Evolutionary conservation across 495 filamentous ascomycete genomes (phyloP).

Genomic region (Aspergillus carlsbadensis): DNA sequence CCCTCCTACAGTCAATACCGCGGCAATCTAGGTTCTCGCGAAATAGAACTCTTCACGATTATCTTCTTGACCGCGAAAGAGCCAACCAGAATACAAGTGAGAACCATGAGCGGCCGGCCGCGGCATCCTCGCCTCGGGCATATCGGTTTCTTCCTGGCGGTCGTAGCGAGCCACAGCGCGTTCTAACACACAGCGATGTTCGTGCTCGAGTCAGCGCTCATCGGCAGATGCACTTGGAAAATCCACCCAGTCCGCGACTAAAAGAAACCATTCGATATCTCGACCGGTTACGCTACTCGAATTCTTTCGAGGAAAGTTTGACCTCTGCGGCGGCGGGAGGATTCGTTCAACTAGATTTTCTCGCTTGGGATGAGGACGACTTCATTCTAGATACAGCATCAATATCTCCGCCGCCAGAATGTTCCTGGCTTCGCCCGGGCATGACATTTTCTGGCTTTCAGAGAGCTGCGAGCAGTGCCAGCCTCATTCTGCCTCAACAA

Average conservation of each 20-base stretch:
- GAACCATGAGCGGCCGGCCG: conserved; percentile 25
- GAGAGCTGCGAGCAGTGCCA: conserved; percentile 38
- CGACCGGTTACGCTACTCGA: conserved; percentile 56
- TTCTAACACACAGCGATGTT: conserved; percentile 42
- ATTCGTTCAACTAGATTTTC: conserved; percentile 44
- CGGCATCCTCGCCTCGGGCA: conserved; percentile 28
- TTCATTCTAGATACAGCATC: conserved; percentile 59
- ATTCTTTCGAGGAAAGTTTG: conserved; percentile 55
- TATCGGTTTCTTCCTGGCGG: conserved; percentile 37
- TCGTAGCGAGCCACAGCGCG: conserved; percentile 31
- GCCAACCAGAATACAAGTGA: conserved; percentile 33
- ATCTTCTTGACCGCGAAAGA: conserved; percentile 45
- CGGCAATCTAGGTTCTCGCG: conserved; percentile 47
- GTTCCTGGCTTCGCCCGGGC: conserved; percentile 66
- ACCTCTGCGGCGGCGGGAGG: conserved; percentile 49
- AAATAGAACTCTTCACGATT: conserved; percentile 45
- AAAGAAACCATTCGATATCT: conserved; percentile 68
- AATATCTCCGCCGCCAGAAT: conserved; percentile 54
- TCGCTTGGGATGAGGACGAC: conserved; percentile 53
- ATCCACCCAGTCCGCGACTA: conserved; percentile 41
- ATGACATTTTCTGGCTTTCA: conserved; percentile 65
- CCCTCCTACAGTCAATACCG: conserved; percentile 48
- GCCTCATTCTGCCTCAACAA: conserved; percentile 29
- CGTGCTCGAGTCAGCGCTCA: conserved; percentile 49
- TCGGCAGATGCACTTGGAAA: conserved; percentile 51